Percentiles rank a stretch among this genome's conserved stretches.
phyloP scores from a whole-genome alignment of 1,284 basidiomycete species.

The Irpex rosettiformis region DNA sequence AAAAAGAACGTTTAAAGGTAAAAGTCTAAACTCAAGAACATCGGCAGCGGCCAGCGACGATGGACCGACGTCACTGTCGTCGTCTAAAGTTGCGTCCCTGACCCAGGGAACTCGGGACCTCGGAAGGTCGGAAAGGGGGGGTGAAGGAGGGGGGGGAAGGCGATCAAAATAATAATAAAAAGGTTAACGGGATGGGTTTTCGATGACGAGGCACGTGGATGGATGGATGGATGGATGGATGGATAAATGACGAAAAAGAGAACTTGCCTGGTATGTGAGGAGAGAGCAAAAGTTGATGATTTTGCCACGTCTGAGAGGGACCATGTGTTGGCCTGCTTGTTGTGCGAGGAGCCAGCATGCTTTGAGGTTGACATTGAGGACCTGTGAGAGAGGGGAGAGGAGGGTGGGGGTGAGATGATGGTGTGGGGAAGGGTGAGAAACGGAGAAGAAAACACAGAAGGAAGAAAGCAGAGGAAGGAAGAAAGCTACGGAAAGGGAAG shows the following conservation, averaged over 20 bases:
- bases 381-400: conserved; percentile 36
- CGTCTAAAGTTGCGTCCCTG: not conserved
- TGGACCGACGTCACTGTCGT: too few species aligned
- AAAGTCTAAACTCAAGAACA: conserved; percentile 1
- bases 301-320: conserved; percentile 69
- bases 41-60: too few species aligned
- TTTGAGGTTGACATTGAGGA: conserved; percentile 77
- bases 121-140: not conserved
- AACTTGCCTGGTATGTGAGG: conserved; percentile 61
- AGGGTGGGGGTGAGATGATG: not conserved
- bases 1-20: not conserved
- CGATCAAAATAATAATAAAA: not conserved
- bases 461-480: not conserved
- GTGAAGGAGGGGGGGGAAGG: not conserved
- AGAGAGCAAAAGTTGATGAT: conserved; percentile 83
- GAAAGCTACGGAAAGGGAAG: not conserved
- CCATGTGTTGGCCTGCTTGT: conserved; percentile 79
- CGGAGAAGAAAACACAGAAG: not conserved
- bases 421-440: not conserved
- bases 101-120: not conserved
- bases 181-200: not conserved
- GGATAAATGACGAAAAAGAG: not conserved
- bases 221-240: not conserved
- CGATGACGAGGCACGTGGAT: conserved; percentile 1
- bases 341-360: conserved; percentile 75